phyloP scores from a whole-genome alignment of 805 yeast species.

The Candida vartiovaarae region DNA sequence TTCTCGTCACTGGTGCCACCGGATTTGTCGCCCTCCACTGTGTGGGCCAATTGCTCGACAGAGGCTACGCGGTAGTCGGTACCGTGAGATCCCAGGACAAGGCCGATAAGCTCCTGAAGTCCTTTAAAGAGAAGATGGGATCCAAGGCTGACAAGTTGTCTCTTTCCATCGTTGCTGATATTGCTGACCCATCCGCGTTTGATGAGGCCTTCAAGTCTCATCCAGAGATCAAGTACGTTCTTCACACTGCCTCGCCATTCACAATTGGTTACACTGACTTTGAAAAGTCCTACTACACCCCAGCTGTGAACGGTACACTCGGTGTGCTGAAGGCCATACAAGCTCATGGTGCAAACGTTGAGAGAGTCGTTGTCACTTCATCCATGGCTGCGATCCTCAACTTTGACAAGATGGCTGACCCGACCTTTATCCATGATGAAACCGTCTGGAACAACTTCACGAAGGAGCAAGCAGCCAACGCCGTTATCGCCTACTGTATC shows the following conservation, averaged over 20 bases:
- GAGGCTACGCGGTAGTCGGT: conserved; percentile 37
- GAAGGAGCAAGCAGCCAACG: conserved; percentile 37
- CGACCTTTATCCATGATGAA: conserved; percentile 34
- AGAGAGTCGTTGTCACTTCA: conserved; percentile 45
- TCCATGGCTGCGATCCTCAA: conserved; percentile 41
- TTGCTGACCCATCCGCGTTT: conserved; percentile 37
- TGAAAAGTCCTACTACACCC: conserved; percentile 44
- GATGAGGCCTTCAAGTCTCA: conserved; percentile 37
- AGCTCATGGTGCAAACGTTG: conserved; percentile 32
- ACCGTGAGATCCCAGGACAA: conserved; percentile 37
- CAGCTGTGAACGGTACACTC: conserved; percentile 50
- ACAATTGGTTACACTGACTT: conserved; percentile 33
- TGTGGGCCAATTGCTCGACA: conserved; percentile 28
- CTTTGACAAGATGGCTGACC: conserved; percentile 28
- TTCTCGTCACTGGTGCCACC: conserved; percentile 43
- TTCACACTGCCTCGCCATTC: conserved; percentile 62
- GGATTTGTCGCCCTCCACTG: conserved; percentile 44
- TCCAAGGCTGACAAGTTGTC: conserved; percentile 31
- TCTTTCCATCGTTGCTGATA: conserved; percentile 43
- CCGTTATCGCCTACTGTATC: conserved; percentile 42
- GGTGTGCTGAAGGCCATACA: conserved; percentile 44
- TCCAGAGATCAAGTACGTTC: conserved; percentile 44
- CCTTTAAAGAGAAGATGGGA: conserved; percentile 21
- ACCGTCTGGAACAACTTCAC: conserved; percentile 46
- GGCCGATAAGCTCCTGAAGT: conserved; percentile 26